Percentiles rank a stretch among this genome's conserved stretches.
Conservation (phyloP, 345 rosid species). For the Moricandia arvensis region DNA sequence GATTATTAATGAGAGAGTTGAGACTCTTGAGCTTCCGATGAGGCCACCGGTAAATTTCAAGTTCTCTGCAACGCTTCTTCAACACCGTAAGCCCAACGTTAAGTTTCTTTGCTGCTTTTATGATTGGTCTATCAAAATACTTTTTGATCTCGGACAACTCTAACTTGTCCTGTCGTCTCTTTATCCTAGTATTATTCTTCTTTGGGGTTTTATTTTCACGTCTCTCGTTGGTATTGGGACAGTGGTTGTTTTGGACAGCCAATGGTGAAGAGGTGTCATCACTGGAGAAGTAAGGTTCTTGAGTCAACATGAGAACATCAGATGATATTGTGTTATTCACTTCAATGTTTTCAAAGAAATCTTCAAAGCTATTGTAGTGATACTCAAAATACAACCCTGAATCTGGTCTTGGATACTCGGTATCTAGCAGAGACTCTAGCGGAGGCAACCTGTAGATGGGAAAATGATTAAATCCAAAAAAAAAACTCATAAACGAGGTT, state of each 20-base stretch:
- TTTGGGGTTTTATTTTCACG: background rate
- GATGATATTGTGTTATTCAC: conserved; percentile 8
- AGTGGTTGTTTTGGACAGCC: background rate
- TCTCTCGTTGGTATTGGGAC: background rate
- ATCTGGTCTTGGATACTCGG: background rate
- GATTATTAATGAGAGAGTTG: conserved; percentile 59
- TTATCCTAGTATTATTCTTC: conserved; percentile 18
- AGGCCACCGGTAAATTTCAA: conserved; percentile 71
- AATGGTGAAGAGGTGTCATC: background rate
- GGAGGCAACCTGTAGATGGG: conserved; percentile 27
- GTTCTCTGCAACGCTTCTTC: conserved; percentile 74
- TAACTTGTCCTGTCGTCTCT: conserved; percentile 34
- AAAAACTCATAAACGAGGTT: background rate
- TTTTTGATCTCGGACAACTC: conserved; percentile 51
- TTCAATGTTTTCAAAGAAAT: conserved; percentile 26
- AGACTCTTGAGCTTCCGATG: conserved; percentile 76
- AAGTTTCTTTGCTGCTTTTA: conserved; percentile 63
- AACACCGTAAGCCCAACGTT: conserved; percentile 65
- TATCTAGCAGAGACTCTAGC: conserved; percentile 9
- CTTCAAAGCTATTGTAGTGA: conserved; percentile 16
- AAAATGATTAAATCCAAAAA: background rate
- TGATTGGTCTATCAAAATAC: conserved; percentile 60
- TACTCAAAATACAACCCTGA: background rate
- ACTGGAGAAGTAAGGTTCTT: conserved; percentile 21
- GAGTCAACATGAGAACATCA: conserved; percentile 21